Base-by-base conservation (phyloP, 2,329 filamentous ascomycete genomes). In the Aotearoamyces nothofagi region DNA sequence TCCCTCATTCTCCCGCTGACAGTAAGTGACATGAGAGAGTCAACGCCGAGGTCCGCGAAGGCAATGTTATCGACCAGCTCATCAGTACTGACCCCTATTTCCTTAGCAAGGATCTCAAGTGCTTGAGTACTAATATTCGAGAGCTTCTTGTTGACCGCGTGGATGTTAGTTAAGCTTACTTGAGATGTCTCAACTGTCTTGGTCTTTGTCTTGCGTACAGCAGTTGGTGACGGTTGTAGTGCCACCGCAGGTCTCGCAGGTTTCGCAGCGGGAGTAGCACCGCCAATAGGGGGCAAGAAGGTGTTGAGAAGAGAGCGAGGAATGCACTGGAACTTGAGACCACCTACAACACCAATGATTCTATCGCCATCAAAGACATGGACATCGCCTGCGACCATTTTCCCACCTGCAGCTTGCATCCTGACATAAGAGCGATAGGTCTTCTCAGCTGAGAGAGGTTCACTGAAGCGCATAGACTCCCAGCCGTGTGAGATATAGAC, bases 401-500 rank as follows among this genome's bases (percentile, higher is more conserved):
- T 65, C 27, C 50, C 57, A 27, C 50, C 63, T 7, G 26, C 29
- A 4, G 58, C 58, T 41, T 69, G 63, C 66, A 72, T 71, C 27
- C 60, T 58, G 35, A 70, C 63, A 49, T 72, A 71, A 9, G 57
- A 60, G 38, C 60, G 58, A 40, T 71, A 71, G 3, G 54, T 53
- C 49, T 65, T 66, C 16, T 44, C 45, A 4, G 49, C 43, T 9
- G 53, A 49, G 1, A 61, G 52, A 9, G 55, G 58, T 40, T 65
- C 61, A 3, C 58, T 53, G 36, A 68, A 60, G 17, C 60, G 54
- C 40, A 69, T 49, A 2, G 57, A 61, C 17, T 60, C 60, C 68
- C 68, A 72, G 17, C 66, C 67, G 39, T 72, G 68, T 9, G 66
- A 69, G 41, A 73, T 67, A 46, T 58, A 72, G 27, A 70, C 63